Evolutionary conservation across 2,329 filamentous ascomycete genomes (phyloP).

Genomic region (Stagonosporopsis vannaccii): DNA sequence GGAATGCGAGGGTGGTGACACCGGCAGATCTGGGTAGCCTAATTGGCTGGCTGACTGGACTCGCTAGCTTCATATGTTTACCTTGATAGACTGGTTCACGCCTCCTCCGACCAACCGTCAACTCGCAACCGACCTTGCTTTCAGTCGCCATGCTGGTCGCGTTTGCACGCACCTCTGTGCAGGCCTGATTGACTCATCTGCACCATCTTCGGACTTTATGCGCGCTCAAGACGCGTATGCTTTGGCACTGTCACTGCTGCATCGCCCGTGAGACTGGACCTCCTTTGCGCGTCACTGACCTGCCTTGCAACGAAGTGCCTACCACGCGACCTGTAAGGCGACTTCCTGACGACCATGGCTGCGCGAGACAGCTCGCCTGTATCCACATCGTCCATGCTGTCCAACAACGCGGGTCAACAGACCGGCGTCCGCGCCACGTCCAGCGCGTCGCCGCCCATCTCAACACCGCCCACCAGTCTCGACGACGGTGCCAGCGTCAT

Average conservation of each 20-base stretch:
- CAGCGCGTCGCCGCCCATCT: slow-evolving; percentile 63
- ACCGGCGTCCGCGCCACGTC: slow-evolving; percentile 50
- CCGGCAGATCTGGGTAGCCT: slow-evolving; percentile 43
- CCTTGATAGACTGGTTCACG: slow-evolving; percentile 30
- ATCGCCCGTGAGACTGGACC: slow-evolving; percentile 35
- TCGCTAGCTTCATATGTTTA: slow-evolving; percentile 48
- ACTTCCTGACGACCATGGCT: slow-evolving; percentile 38
- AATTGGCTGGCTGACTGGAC: slow-evolving; percentile 40
- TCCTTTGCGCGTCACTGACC: slow-evolving; percentile 45
- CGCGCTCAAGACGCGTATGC: slow-evolving; percentile 35
- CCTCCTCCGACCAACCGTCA: slow-evolving; percentile 39
- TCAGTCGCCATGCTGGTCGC: slow-evolving; percentile 28
- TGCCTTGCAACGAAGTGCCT: slow-evolving; percentile 32
- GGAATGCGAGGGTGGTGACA: slow-evolving; percentile 44
- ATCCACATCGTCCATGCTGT: slow-evolving; percentile 52
- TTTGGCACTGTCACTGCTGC: slow-evolving; percentile 45
- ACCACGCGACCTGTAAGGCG: slow-evolving; percentile 27
- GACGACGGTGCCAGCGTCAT: slow-evolving; percentile 67
- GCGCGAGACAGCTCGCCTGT: slow-evolving; percentile 45
- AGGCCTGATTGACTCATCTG: slow-evolving; percentile 23
- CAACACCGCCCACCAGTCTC: slow-evolving; percentile 72
- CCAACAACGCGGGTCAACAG: slow-evolving; percentile 37
- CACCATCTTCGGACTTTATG: slow-evolving; percentile 22
- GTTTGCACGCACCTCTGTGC: slow-evolving; percentile 35
- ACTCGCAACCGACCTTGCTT: slow-evolving; percentile 29